phyloP scores from a whole-genome alignment of 106 monocot species.

The Dioscorea alata region DNA sequence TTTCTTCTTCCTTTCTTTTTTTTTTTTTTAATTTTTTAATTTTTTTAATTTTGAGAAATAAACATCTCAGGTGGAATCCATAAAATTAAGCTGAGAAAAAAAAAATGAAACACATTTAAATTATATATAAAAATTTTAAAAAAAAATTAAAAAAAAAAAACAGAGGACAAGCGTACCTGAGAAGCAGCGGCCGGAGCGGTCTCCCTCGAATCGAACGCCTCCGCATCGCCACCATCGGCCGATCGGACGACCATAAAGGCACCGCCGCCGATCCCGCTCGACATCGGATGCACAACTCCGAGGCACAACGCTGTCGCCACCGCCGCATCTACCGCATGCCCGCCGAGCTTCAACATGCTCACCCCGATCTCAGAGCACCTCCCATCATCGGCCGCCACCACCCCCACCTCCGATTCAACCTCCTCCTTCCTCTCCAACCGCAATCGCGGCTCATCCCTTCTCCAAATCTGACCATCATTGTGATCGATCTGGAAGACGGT shows the following conservation, averaged over 20 bases:
- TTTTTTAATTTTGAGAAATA: too few relatives aligned
- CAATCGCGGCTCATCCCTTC: not conserved
- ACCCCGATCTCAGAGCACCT: slow-evolving; percentile 76
- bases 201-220: slow-evolving; percentile 29
- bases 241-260: slow-evolving; percentile 62
- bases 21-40: too few relatives aligned
- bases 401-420: slow-evolving; percentile 64
- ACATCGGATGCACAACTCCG: slow-evolving; percentile 74
- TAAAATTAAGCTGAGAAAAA: too few relatives aligned
- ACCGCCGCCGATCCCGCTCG: slow-evolving; percentile 94
- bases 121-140: too few relatives aligned
- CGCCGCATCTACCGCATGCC: slow-evolving; percentile 88
- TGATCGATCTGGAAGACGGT: not conserved
- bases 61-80: too few relatives aligned
- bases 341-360: slow-evolving; percentile 44
- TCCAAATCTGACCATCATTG: not conserved
- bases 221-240: slow-evolving; percentile 21
- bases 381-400: slow-evolving; percentile 82
- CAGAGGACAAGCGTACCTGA: slow-evolving; percentile 9
- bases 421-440: slow-evolving; percentile 17
- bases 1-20: too few relatives aligned
- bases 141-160: too few relatives aligned
- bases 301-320: slow-evolving; percentile 69
- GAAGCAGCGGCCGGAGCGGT: slow-evolving; percentile 27
- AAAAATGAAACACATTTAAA: too few relatives aligned